phyloP scores from a whole-genome alignment of 2,329 filamentous ascomycete genomes.

The Magnaporthales sp. region DNA sequence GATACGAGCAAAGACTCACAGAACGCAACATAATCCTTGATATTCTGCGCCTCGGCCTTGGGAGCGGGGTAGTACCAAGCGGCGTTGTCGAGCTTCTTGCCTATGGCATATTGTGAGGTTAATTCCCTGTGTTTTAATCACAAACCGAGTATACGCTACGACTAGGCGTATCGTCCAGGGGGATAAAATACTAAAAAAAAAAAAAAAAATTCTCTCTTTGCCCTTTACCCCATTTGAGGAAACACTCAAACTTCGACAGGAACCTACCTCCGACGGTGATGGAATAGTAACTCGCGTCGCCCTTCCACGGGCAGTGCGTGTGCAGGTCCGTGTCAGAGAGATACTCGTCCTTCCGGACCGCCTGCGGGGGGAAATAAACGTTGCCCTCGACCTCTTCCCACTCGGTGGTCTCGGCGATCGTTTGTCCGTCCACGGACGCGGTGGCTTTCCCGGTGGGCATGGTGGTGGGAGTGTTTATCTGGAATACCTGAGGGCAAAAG shows the following conservation, averaged over 20 bases:
- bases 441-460: conserved; percentile 16
- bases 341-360: conserved; percentile 35
- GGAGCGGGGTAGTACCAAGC: conserved; percentile 51
- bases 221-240: not conserved
- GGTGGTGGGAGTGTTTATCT: not conserved
- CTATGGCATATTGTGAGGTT: conserved; percentile 16
- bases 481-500: not conserved
- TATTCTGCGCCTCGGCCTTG: conserved; percentile 35
- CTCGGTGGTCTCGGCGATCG: conserved; percentile 40
- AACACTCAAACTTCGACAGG: not conserved
- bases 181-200: not conserved
- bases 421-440: conserved; percentile 37
- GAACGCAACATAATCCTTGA: conserved; percentile 49
- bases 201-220: not conserved
- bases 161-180: not conserved
- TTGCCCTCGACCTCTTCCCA: conserved; percentile 51
- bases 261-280: conserved; percentile 35
- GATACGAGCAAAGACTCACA: conserved; percentile 30
- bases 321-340: conserved; percentile 29
- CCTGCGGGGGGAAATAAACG: conserved; percentile 42
- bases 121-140: no score
- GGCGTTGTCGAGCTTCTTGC: conserved; percentile 38
- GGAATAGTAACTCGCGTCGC: conserved; percentile 47
- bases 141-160: not conserved
- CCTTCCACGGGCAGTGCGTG: conserved; percentile 49